phyloP scores from a whole-genome alignment of 2,329 filamentous ascomycete genomes.

The Diaporthe amygdali region DNA sequence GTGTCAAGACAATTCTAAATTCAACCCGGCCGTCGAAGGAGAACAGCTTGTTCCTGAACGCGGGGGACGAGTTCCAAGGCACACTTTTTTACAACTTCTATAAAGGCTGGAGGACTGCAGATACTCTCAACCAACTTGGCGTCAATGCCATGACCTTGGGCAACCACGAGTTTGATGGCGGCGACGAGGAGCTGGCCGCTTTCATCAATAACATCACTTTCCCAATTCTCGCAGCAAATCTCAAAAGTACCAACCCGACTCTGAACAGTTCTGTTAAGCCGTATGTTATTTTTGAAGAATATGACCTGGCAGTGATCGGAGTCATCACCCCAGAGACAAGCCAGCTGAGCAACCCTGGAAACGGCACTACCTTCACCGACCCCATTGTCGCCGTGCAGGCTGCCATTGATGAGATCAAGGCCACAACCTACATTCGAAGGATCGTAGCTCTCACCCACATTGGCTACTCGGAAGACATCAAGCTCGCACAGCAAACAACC shows the following conservation, averaged over 20 bases:
- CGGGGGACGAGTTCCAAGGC: constrained; percentile 73
- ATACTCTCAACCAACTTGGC: constrained; percentile 68
- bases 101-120: constrained; percentile 70
- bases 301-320: constrained; percentile 67
- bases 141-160: constrained; percentile 73
- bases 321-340: constrained; percentile 64
- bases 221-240: constrained; percentile 67
- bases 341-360: constrained; percentile 61
- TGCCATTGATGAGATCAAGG: constrained; percentile 65
- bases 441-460: constrained; percentile 73
- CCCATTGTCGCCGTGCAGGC: constrained; percentile 63
- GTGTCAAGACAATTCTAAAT: constrained; percentile 66
- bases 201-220: constrained; percentile 70
- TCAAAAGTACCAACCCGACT: constrained; percentile 62
- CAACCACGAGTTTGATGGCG: constrained; percentile 71
- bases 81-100: constrained; percentile 73
- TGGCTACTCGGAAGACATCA: constrained; percentile 67
- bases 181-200: constrained; percentile 65
- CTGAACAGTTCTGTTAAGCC: constrained; percentile 69
- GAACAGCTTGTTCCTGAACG: constrained; percentile 68
- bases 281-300: constrained; percentile 67
- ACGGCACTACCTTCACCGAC: constrained; percentile 63
- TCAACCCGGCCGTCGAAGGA: constrained; percentile 60
- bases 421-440: constrained; percentile 65
- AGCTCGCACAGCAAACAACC: constrained; percentile 62